These are phyloP conservation scores for Sparassis latifolia DNA, from an alignment of 1,284 basidiomycete species.

Conservation along the genomic window DNA sequence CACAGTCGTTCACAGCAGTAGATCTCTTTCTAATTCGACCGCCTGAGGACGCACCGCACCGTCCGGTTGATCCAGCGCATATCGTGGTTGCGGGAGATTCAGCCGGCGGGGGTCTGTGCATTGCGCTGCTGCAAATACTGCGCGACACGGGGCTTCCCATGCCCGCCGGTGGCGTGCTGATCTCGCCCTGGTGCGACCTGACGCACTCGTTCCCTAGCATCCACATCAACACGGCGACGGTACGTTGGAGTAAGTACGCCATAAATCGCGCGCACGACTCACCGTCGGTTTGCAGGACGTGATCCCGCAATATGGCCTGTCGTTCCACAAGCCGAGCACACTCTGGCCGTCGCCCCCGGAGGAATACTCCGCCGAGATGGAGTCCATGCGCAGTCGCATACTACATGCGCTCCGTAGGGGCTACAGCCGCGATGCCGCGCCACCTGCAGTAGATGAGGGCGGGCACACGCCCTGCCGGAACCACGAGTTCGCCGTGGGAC, in stretches of 20 bases:
- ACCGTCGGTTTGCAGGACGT: conserved; percentile 48
- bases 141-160: conserved; percentile 79
- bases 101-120: conserved; percentile 85
- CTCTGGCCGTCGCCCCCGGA: conserved; percentile 90
- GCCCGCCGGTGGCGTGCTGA: conserved; percentile 81
- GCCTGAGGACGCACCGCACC: conserved; percentile 61
- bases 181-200: conserved; percentile 91
- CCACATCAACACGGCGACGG: conserved; percentile 79
- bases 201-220: conserved; percentile 94
- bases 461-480: neutral
- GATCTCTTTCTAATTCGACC: conserved; percentile 67
- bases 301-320: conserved; percentile 61
- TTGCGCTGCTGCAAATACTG: conserved; percentile 87
- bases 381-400: conserved; percentile 55
- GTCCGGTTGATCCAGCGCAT: conserved; percentile 74
- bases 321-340: conserved; percentile 78
- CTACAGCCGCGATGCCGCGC: conserved; percentile 2
- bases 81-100: conserved; percentile 90
- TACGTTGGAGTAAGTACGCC: conserved; percentile 24
- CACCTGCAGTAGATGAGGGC: conserved; percentile 3
- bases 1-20: conserved; percentile 20
- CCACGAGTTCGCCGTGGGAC: conserved; percentile 5
- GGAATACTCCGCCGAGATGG: conserved; percentile 57
- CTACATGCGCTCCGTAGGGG: conserved; percentile 47
- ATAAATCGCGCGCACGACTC: neutral